These are phyloP conservation scores for Polytrichum formosum DNA, from an alignment of 225 moss, liverwort and hornwort genomes.

Conservation along the genomic window DNA sequence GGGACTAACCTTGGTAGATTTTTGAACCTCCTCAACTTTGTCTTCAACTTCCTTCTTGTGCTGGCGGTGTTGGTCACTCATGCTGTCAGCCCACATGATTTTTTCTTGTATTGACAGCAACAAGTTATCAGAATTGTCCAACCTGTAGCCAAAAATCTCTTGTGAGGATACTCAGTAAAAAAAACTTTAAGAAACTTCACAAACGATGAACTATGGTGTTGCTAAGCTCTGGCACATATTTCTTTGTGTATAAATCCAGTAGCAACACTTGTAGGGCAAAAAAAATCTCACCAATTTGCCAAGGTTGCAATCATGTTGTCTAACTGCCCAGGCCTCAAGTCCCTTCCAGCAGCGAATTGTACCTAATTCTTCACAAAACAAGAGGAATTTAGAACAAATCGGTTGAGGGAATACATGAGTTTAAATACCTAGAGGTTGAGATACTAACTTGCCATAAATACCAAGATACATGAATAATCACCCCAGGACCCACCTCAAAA, in stretches of 20 bases:
- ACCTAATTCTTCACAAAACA: constrained; percentile 40
- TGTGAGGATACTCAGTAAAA: no score
- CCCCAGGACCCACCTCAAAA: constrained; percentile 57
- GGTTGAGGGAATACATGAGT: not conserved
- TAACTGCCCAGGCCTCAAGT: constrained; percentile 87
- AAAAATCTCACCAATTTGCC: constrained; percentile 50
- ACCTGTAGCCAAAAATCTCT: constrained; percentile 30
- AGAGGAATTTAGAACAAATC: not conserved
- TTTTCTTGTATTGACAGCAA: constrained; percentile 90
- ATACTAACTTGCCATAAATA: no score
- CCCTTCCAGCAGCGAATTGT: constrained; percentile 90
- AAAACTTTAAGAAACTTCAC: not conserved
- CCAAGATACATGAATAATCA: no score
- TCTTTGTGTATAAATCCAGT: not conserved
- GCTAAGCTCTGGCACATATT: not conserved
- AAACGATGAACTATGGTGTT: not conserved
- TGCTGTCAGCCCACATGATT: constrained; percentile 90
- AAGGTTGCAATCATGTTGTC: constrained; percentile 80
- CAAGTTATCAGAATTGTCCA: constrained; percentile 73
- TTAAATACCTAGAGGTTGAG: no score
- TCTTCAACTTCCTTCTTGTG: constrained; percentile 98
- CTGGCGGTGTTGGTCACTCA: constrained; percentile 81
- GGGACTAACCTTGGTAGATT: constrained; percentile 68
- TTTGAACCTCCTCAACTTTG: constrained; percentile 82
- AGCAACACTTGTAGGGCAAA: not conserved